A percentile compares a stretch with the other conserved stretches of the same genome.
These are phyloP conservation scores for Bipolaris cookei DNA, from an alignment of 2,329 filamentous ascomycete species.

Conservation along the genomic window DNA sequence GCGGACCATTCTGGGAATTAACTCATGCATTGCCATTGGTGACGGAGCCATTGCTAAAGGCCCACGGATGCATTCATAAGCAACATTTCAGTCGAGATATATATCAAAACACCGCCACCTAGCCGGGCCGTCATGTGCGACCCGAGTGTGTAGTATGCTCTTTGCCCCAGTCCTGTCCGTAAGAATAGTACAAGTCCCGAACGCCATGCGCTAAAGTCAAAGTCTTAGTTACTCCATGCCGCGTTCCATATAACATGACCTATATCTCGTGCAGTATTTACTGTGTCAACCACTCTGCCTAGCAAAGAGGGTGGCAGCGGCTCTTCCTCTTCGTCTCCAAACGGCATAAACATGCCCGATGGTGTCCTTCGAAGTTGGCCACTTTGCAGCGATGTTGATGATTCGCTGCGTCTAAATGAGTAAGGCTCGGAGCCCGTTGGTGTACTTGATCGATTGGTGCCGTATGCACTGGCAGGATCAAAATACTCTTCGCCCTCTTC, in stretches of 20 bases:
- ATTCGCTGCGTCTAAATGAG: conserved; percentile 24
- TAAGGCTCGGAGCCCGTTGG: conserved; percentile 43
- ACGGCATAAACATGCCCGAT: conserved; percentile 92
- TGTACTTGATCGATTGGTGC: conserved; percentile 43
- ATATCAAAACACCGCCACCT: conserved; percentile 27
- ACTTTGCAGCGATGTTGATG: conserved; percentile 28
- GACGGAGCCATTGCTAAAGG: conserved; percentile 22
- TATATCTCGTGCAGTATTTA: conserved; percentile 69
- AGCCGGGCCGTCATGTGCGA: conserved; percentile 22
- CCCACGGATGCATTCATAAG: conserved; percentile 24
- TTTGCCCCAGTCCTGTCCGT: conserved; percentile 24
- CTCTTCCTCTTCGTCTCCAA: conserved; percentile 74
- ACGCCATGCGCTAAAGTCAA: conserved; percentile 36
- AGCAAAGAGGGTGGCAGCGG: conserved; percentile 67
- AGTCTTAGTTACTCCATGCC: conserved; percentile 60
- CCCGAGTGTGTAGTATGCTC: conserved; percentile 22
- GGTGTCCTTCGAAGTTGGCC: conserved; percentile 75
- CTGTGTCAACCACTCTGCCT: conserved; percentile 79
- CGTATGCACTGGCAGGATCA: conserved; percentile 50
- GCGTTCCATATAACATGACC: conserved; percentile 72
- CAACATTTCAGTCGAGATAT: conserved; percentile 18
- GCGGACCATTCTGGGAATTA: neutral
- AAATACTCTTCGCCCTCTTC: conserved; percentile 54
- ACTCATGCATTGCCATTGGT: conserved; percentile 28
- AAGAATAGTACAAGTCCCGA: conserved; percentile 29